Evolutionary conservation across 257 asterid species (phyloP), one percentile per base, ranked within the genome.

Genomic region (Eucommia ulmoides): DNA sequence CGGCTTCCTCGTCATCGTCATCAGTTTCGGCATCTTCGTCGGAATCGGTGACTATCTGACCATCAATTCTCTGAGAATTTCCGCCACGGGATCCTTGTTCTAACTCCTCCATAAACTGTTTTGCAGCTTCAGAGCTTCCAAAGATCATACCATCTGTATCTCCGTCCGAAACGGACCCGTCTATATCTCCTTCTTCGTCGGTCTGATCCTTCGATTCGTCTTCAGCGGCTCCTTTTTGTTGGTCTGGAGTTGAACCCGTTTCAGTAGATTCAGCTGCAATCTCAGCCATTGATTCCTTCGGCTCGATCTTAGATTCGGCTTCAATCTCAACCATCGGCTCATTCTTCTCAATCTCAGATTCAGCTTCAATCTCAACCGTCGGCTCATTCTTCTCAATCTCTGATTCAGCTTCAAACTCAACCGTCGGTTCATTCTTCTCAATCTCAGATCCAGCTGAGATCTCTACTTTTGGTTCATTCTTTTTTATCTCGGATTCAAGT

Each of bases 1-100:
- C 96, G 24, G 84, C 94, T 63, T 85, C 96, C 49, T 85, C 98
- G 57, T 89, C 98, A 55, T 85, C 96, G 49, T 85, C 98, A 59
- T 89, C 98, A 55, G 84, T 76, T 60, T 80, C 98, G 17, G 65
- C 91, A 49, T 84, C 97, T 52, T 80, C 97, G 49, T 88, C 96
- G 3, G 97, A 85, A 65, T 89, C 98, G 0, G 93, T 85, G 57
- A 74, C 92, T n/a, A 89, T 68, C 60, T 82, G 96, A 12, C 98
- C 98, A 68, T 89, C 97, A 33, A 79, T 60, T 48, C 74, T 50
- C 54, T 66, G 82, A 20, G 82, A 62, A 51, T 62, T 78, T 63
- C 64, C 82, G 62, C 49, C 70, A 20, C 75, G 88, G 3, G 93
- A 77, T 46, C 74, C 97, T 52, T 68, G 77, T 64, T 82, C 92